Evolutionary conservation across 257 asterid genomes (phyloP).

Genomic region (Scutellaria galericulata): DNA sequence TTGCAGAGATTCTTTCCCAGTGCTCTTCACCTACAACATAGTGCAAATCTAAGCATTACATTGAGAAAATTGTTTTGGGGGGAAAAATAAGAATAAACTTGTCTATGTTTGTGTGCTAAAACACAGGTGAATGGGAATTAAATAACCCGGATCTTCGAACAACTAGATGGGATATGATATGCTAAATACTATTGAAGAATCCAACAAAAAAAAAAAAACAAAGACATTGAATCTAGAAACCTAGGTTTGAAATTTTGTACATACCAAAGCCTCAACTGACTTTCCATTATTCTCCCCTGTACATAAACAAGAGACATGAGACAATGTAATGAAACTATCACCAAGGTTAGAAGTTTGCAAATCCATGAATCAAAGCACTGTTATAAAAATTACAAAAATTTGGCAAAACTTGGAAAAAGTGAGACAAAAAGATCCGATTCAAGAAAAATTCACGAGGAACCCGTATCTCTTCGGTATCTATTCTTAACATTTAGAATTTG

Average conservation of each 20-base stretch:
- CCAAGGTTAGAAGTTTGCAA: not conserved
- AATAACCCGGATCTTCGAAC: not conserved
- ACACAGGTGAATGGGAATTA: not conserved
- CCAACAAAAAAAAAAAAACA: not conserved
- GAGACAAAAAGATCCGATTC: not conserved
- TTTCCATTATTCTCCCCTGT: constrained; percentile 65
- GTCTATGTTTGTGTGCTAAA: not conserved
- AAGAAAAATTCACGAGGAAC: not conserved
- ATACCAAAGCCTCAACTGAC: constrained; percentile 73
- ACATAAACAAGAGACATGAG: constrained; percentile 22
- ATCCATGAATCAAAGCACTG: constrained; percentile 19
- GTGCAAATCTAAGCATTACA: not conserved
- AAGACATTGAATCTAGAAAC: not conserved
- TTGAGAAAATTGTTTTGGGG: not conserved
- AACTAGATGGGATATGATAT: not conserved
- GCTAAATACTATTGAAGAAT: not conserved
- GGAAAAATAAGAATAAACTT: not conserved
- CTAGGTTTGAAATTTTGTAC: not conserved
- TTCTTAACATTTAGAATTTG: no score
- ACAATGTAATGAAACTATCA: constrained; percentile 11
- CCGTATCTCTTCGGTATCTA: not conserved
- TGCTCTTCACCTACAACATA: constrained; percentile 65
- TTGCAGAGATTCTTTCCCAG: constrained; percentile 84
- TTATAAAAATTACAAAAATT: not conserved
- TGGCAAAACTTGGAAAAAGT: no score